These are phyloP conservation scores for Fusarium caatingaense DNA, from an alignment of 2,329 filamentous ascomycete species.

Conservation along the genomic window DNA sequence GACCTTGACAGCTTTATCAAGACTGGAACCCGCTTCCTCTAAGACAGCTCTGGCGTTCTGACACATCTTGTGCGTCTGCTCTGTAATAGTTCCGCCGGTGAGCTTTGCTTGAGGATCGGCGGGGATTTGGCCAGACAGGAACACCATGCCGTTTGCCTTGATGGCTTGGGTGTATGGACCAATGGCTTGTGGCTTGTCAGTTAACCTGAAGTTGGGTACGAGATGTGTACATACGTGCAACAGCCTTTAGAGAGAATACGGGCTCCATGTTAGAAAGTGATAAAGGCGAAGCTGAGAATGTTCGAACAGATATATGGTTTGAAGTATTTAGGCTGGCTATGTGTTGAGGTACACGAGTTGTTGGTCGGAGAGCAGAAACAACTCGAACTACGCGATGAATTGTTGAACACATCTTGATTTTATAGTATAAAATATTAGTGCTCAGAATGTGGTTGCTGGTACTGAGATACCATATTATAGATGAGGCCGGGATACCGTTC, in stretches of 20 bases:
- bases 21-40: slow-evolving; percentile 70
- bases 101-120: slow-evolving; percentile 68
- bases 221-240: slow-evolving; percentile 12
- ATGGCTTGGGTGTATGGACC: slow-evolving; percentile 36
- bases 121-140: slow-evolving; percentile 76
- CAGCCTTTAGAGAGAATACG: slow-evolving; percentile 21
- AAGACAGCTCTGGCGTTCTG: slow-evolving; percentile 75
- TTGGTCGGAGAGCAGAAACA: background rate
- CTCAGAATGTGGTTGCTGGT: background rate
- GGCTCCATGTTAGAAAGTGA: slow-evolving; percentile 8
- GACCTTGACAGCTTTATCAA: slow-evolving; percentile 76
- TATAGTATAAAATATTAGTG: no score
- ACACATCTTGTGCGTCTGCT: slow-evolving; percentile 40
- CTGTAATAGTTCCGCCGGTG: slow-evolving; percentile 67
- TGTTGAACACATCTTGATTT: background rate
- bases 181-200: slow-evolving; percentile 11
- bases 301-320: background rate
- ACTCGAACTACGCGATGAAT: background rate
- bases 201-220: background rate
- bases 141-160: slow-evolving; percentile 63
- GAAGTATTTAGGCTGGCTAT: background rate
- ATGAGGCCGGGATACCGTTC: slow-evolving; percentile 9
- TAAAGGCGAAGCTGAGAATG: background rate
- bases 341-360: background rate
- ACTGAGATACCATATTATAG: background rate